Percentiles rank a stretch among this genome's conserved stretches.
Conservation (phyloP, 2,329 filamentous ascomycete genomes). For the Cryphonectria radicalis region DNA sequence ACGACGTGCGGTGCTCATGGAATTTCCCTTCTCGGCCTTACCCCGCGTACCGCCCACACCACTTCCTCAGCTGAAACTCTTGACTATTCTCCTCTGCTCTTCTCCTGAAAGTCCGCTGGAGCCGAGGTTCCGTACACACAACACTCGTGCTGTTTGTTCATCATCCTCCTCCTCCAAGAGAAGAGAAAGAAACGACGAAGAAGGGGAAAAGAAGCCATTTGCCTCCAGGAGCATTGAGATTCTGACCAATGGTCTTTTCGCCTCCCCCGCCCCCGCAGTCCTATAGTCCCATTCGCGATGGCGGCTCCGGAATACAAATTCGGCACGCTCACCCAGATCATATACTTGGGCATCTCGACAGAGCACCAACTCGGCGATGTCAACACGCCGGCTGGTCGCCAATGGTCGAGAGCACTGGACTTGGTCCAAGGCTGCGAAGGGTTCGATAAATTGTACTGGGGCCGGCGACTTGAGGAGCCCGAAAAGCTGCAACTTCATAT, state of each 20-base stretch:
- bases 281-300: neutral
- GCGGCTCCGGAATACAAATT: neutral
- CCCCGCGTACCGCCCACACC: neutral
- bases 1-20: neutral
- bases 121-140: no score
- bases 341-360: conserved; percentile 29
- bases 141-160: no score
- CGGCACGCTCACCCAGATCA: conserved; percentile 30
- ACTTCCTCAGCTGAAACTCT: neutral
- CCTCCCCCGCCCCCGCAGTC: neutral
- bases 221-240: no score
- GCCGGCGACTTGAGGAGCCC: conserved; percentile 37
- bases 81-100: neutral
- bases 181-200: no score
- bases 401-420: conserved; percentile 27
- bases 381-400: conserved; percentile 15
- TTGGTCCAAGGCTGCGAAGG: conserved; percentile 27
- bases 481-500: conserved; percentile 32
- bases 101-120: neutral
- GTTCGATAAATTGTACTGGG: conserved; percentile 39
- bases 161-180: no score
- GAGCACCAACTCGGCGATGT: conserved; percentile 18
- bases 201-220: no score
- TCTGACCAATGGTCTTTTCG: neutral
- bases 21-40: neutral